Evolutionary conservation across 2,329 filamentous ascomycete species (phyloP), one percentile per base, ranked within the genome.

Genomic region (Bipolaris cookei): DNA sequence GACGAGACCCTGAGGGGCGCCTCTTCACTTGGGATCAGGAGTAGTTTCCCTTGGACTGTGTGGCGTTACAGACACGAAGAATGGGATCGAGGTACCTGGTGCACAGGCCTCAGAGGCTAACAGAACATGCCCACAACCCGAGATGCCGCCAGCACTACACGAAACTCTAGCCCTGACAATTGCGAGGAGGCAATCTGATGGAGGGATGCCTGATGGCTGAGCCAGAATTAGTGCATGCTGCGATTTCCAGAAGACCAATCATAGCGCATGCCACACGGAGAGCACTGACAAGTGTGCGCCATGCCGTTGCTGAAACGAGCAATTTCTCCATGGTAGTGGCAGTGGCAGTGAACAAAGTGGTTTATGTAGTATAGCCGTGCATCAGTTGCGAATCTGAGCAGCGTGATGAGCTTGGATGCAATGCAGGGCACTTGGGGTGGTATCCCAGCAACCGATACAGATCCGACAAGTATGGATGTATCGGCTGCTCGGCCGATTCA

Each of bases 91-190:
- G 28, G 52, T 51, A 39, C 30, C 30, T 48, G 46, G 21, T 23
- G 30, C 46, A 32, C 23, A 39, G 41, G 30, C 23, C 44, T 52
- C 43, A 25, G 28, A 25, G 34, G 11, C 53, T 35, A 45, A 14
- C 30, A 30, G 30, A 45, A 14, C 30, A 30, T 37, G 7, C 39
- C 37, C 21, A 41, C 3, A 41, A 46, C 47, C 42, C 39, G 56
- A 42, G 6, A 14, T 50, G 16, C 38, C 50, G 32, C 16, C 25
- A 23, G 32, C n/a, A 38, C 25, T 14, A 35, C 30, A 46, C 52
- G 52, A 59, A 56, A 56, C 52, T 37, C 28, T 48, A 52, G 14
- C 38, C 52, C 30, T 50, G 37, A 16, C 3, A 3, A 50, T 38
- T 25, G 16, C 18, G 28, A 11, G 37, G 25, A 42, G n/a, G 21